Percentiles rank a stretch among this genome's conserved stretches.
Evolutionary conservation across 768 basidiomycete genomes (phyloP).

Genomic region (Mycena rosella): DNA sequence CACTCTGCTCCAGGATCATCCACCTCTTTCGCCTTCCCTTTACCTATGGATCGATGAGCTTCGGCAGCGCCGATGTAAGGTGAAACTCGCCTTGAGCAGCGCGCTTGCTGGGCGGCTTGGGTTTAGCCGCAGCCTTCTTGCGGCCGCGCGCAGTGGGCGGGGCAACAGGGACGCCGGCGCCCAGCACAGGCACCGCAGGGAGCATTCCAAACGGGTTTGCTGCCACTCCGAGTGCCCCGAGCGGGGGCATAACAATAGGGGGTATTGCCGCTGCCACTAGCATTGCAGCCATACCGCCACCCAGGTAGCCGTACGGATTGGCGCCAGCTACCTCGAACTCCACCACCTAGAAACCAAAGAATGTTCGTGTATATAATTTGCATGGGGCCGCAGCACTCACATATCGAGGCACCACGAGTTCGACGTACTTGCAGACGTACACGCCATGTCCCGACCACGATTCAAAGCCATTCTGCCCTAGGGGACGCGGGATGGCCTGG

Average conservation of each 20-base stretch:
- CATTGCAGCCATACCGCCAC: too few relatives aligned
- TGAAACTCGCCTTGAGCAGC: background rate
- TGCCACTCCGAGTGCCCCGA: background rate
- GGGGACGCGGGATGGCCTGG: slow-evolving; percentile 6
- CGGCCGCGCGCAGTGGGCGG: background rate
- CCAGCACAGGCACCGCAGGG: background rate
- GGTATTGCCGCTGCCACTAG: background rate
- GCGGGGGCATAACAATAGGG: too few relatives aligned
- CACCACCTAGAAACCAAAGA: slow-evolving; percentile 21
- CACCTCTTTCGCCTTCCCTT: slow-evolving; percentile 16
- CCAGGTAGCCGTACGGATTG: background rate
- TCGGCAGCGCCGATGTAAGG: too few relatives aligned
- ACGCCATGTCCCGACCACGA: slow-evolving; percentile 21
- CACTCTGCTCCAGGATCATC: background rate
- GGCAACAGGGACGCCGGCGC: background rate
- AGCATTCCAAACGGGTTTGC: background rate
- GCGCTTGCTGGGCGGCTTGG: background rate
- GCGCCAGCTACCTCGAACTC: slow-evolving; percentile 5
- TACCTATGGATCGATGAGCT: background rate
- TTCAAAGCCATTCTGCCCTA: slow-evolving; percentile 13
- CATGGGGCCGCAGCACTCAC: background rate
- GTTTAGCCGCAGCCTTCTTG: slow-evolving; percentile 10
- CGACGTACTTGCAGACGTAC: slow-evolving; percentile 29
- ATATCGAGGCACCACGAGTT: slow-evolving; percentile 31
- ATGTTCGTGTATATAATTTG: too few relatives aligned